These are phyloP conservation scores for Mortierella sp. DNA, from an alignment of 371 early-diverging fungal genomes.

Conservation along the genomic window DNA sequence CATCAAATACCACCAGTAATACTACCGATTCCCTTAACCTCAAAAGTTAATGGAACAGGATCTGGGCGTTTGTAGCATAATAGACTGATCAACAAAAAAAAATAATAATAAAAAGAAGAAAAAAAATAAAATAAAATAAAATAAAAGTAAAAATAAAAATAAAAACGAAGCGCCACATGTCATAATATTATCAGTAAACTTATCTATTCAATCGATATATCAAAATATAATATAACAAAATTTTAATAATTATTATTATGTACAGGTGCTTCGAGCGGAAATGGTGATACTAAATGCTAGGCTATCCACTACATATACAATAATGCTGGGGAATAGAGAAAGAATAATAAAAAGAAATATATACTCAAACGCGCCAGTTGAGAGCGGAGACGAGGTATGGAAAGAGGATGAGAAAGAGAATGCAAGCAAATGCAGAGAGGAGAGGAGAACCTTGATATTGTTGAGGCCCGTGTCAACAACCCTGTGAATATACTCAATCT, in stretches of 20 bases:
- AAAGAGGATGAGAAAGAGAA: too few species aligned
- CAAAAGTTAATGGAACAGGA: neutral
- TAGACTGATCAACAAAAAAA: too few species aligned
- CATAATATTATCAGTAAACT: neutral
- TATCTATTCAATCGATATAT: too few species aligned
- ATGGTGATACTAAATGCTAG: too few species aligned
- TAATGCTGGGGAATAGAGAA: neutral
- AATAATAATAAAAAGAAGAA: too few species aligned
- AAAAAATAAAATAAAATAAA: too few species aligned
- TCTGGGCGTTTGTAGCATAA: neutral
- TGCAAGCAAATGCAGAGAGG: too few species aligned
- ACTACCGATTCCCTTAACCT: neutral
- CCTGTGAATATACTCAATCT: neutral
- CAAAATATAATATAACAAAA: too few species aligned
- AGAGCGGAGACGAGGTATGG: neutral
- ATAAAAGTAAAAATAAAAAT: neutral
- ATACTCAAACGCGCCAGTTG: neutral
- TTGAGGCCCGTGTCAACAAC: too few species aligned
- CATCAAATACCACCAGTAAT: neutral
- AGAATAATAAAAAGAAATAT: neutral
- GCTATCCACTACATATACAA: neutral
- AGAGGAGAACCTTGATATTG: neutral
- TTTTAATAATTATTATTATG: neutral
- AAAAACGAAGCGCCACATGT: neutral
- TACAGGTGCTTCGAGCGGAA: neutral